Percentiles rank a stretch among this genome's conserved stretches.
These are phyloP conservation scores for Aureobasidium musti DNA, from an alignment of 2,329 filamentous ascomycete species.

Conservation along the genomic window DNA sequence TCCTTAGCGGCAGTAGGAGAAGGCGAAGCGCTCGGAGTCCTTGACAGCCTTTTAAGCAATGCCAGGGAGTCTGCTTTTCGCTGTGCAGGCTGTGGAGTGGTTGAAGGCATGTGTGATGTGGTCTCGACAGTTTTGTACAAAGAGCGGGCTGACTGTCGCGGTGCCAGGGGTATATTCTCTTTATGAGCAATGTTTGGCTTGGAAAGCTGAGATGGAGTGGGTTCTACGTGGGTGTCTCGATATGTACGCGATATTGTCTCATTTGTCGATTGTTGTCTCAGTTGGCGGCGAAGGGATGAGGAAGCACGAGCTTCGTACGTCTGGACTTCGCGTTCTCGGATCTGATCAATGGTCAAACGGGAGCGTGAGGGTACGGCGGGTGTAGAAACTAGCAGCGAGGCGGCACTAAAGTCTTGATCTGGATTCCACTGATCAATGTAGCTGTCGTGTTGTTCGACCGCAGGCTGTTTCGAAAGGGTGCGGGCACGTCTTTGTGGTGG, in stretches of 20 bases:
- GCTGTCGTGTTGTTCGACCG: conserved; percentile 32
- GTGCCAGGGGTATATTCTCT: conserved; percentile 36
- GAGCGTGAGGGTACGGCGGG: conserved; percentile 46
- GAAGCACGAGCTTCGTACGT: conserved; percentile 40
- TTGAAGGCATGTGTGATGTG: conserved; percentile 31
- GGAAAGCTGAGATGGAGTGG: conserved; percentile 19
- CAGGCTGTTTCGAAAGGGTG: conserved; percentile 33
- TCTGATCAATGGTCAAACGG: conserved; percentile 44
- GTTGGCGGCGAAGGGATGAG: conserved; percentile 8
- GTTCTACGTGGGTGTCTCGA: background rate
- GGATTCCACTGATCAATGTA: conserved; percentile 38
- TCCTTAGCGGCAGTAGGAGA: conserved; percentile 42
- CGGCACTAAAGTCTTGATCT: conserved; percentile 50
- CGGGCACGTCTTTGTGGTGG: conserved; percentile 43
- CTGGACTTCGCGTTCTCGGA: conserved; percentile 48
- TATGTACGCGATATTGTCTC: conserved; percentile 16
- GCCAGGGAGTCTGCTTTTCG: conserved; percentile 50
- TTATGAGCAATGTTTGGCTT: conserved; percentile 37
- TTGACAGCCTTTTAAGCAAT: conserved; percentile 50
- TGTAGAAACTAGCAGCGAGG: conserved; percentile 52
- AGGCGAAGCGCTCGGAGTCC: conserved; percentile 50
- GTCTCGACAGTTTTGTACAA: conserved; percentile 43
- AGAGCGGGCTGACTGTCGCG: conserved; percentile 4
- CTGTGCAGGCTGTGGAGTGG: conserved; percentile 32
- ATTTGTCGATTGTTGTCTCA: conserved; percentile 5